Evolutionary conservation across 176 grass and related monocot species (phyloP).

Genomic region (Bolboschoenus planiculmis): DNA sequence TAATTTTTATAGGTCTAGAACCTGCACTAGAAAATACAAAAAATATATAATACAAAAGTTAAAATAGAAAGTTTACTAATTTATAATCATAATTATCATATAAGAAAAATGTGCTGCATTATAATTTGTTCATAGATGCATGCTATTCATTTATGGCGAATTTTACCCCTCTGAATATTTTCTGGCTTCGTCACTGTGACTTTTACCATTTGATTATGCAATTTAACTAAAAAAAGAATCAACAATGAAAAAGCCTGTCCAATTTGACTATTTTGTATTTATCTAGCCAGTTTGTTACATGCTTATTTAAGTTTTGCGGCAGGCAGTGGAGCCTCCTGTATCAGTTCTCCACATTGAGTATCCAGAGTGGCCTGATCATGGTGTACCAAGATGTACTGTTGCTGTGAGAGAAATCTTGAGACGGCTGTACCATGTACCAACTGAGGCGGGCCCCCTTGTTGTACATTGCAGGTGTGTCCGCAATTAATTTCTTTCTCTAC

Average conservation of each 20-base stretch:
- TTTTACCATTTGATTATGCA: background rate
- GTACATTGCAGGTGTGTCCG: constrained; percentile 83
- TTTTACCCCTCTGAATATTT: too few relatives aligned
- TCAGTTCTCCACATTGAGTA: constrained; percentile 77
- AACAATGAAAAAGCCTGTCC: background rate
- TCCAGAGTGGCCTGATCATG: constrained; percentile 91
- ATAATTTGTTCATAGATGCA: too few relatives aligned
- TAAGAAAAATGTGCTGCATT: too few relatives aligned
- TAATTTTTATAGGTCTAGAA: too few relatives aligned
- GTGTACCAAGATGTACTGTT: constrained; percentile 45
- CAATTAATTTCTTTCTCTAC: background rate
- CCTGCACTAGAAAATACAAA: too few relatives aligned
- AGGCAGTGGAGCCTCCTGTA: constrained; percentile 34
- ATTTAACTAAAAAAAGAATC: background rate
- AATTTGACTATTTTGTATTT: background rate
- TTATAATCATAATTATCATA: too few relatives aligned
- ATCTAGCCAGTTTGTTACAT: background rate
- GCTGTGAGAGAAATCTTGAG: constrained; percentile 56
- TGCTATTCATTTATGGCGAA: too few relatives aligned
- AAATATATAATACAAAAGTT: too few relatives aligned
- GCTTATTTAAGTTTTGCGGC: constrained; percentile 10
- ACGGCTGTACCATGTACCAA: constrained; percentile 37
- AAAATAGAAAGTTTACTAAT: too few relatives aligned
- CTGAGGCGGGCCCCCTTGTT: constrained; percentile 49
- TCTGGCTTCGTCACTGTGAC: too few relatives aligned